Conservation (phyloP, 2,329 filamentous ascomycete genomes). For the Didymella keratinophila region DNA sequence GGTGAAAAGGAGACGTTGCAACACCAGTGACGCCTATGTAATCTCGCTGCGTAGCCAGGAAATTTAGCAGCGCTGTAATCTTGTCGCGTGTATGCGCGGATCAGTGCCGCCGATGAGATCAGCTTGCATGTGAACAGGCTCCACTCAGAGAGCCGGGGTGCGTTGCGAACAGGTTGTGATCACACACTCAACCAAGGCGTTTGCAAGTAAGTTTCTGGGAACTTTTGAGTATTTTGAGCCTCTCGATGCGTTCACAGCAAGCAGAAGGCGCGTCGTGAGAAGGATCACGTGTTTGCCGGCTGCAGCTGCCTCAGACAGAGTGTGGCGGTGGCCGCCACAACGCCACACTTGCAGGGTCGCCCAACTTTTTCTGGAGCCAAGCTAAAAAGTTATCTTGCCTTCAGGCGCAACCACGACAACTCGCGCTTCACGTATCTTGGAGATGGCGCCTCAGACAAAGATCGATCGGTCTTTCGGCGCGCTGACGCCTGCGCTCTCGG, state of each 20-base stretch:
- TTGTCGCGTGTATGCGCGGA: constrained; percentile 31
- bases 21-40: constrained; percentile 23
- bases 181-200: no score
- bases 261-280: neutral
- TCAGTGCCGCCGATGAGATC: constrained; percentile 32
- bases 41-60: constrained; percentile 27
- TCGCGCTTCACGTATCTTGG: neutral
- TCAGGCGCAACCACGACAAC: constrained; percentile 17
- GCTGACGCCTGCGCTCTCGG: constrained; percentile 72
- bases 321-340: constrained; percentile 6
- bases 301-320: neutral
- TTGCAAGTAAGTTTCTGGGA: no score
- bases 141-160: constrained; percentile 5
- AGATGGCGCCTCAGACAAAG: constrained; percentile 47
- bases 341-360: constrained; percentile 1
- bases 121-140: constrained; percentile 29
- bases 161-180: neutral
- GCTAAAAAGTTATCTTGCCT: constrained; percentile 13
- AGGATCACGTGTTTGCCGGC: constrained; percentile 2
- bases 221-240: no score
- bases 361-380: constrained; percentile 26
- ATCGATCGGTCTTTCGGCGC: constrained; percentile 68
- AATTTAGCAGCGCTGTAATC: constrained; percentile 32
- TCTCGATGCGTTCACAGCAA: neutral
- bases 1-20: constrained; percentile 22